phyloP scores from a whole-genome alignment of 257 asterid species.

The Solanum bulbocastanum region DNA sequence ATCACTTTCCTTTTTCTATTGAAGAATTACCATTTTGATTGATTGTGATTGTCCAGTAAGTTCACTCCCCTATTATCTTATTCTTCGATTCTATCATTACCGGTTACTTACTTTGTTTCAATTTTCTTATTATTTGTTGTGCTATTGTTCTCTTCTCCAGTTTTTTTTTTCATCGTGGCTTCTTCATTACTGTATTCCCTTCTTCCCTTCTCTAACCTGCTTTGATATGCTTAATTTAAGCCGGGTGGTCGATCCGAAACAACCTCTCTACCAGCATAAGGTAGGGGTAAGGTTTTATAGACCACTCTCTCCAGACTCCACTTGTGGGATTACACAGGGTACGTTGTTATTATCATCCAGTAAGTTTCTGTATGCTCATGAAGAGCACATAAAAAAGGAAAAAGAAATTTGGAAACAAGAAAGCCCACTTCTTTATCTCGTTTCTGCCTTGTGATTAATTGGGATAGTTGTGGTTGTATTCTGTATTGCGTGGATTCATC shows the following conservation, averaged over 20 bases:
- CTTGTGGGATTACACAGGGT: not conserved
- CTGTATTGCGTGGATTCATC: not conserved
- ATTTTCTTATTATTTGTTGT: not conserved
- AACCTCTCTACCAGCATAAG: not conserved
- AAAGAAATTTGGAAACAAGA: not conserved
- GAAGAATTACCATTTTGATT: not conserved
- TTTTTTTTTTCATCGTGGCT: too few relatives aligned
- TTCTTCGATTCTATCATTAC: not conserved
- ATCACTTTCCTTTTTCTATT: not conserved
- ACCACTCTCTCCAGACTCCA: not conserved
- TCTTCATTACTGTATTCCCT: not conserved
- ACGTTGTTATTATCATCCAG: not conserved
- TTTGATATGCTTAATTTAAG: not conserved
- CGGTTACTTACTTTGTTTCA: not conserved
- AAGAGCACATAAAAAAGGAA: not conserved
- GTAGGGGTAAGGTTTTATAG: not conserved
- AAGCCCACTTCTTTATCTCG: too few relatives aligned
- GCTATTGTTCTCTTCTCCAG: not conserved
- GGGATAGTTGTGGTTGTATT: not conserved
- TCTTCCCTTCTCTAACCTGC: not conserved
- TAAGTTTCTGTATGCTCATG: not conserved
- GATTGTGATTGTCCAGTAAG: not conserved
- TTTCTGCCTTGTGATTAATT: not conserved
- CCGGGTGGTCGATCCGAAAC: not conserved
- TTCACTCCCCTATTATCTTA: not conserved